These are phyloP conservation scores for Coemansia sp. DNA, from an alignment of 192 early-diverging fungal species.

Conservation along the genomic window DNA sequence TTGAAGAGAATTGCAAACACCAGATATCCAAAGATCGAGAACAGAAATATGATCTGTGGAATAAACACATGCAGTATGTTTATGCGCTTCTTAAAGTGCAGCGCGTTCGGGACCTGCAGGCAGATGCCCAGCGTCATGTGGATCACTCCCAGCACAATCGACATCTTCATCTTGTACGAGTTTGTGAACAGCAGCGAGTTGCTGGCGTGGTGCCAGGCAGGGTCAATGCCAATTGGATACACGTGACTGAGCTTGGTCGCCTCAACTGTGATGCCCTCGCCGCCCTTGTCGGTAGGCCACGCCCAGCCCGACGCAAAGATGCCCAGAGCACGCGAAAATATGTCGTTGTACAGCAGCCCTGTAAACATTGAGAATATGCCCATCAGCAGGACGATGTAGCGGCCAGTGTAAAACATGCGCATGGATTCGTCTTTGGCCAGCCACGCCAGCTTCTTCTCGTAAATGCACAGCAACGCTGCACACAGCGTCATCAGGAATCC, in stretches of 20 bases:
- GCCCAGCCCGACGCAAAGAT: constrained; percentile 75
- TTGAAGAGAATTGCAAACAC: constrained; percentile 90
- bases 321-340: constrained; percentile 83
- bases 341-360: constrained; percentile 97
- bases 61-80: constrained; percentile 86
- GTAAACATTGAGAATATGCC: constrained; percentile 96
- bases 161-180: constrained; percentile 99
- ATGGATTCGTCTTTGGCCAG: constrained; percentile 77
- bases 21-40: constrained; percentile 95
- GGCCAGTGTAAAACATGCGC: constrained; percentile 87
- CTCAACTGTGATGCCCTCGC: constrained; percentile 60
- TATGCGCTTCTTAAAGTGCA: constrained; percentile 80
- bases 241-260: constrained; percentile 59
- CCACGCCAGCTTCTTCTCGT: constrained; percentile 78
- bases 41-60: constrained; percentile 93
- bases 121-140: constrained; percentile 96
- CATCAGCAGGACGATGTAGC: constrained; percentile 98
- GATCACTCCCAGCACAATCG: constrained; percentile 91
- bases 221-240: constrained; percentile 87
- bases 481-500: constrained; percentile 81
- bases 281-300: constrained; percentile 64
- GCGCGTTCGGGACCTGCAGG: constrained; percentile 85
- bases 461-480: constrained; percentile 71
- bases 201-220: constrained; percentile 90
- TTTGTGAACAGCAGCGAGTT: constrained; percentile 95